Base-by-base conservation (phyloP, 2,329 filamentous ascomycete genomes). In the Tolypocladium endophyticum region DNA sequence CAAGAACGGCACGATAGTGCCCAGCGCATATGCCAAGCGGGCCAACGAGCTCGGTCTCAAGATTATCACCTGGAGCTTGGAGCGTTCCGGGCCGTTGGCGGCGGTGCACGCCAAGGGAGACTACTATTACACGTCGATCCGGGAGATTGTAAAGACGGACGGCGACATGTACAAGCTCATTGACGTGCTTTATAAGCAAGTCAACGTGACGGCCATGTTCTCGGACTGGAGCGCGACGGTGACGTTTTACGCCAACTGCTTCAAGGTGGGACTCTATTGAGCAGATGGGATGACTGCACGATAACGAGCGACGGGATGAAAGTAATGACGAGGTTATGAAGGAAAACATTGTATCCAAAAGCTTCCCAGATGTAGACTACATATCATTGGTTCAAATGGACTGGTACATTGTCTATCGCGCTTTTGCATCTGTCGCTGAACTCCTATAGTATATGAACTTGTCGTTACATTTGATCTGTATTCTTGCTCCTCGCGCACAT, bases 241-340 rank as follows among this genome's bases (percentile, higher is more conserved):
- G 9, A 87, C 85, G 0, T 89, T 87, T 64, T 90, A 88, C 71
- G 87, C 86, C 63, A 90, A 88, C 66, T 90, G 87, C 73, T 84
- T 89, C 64, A 80, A 71, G 18, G 62, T 74, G 9, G 50, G 50
- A 1, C 20, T 54, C 18, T 54, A 35, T 36, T 54, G 20, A 53
- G 16, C 28, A 11, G 28, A 33, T 3, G 47, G 9, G 14, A 30
- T 52, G 47, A 28, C 6, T 33, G 25, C 8, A 33, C 11, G 7
- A 16, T 47, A 6, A 50, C 18, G 45, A 33, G 50, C 50, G 25
- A 50, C 16, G 45, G 25, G 9, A 16, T 9, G 20, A 30, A 50
- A 25, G 5, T 12, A 53, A 33, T 3, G 30, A n/a, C 6, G 28
- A 20, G 33, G 14, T 8, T n/a, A n/a, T n/a, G 18, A 28, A 50